Evolutionary conservation across 192 early-diverging fungal species (phyloP).

Genomic region (Rhizoclosmatium globosum): DNA sequence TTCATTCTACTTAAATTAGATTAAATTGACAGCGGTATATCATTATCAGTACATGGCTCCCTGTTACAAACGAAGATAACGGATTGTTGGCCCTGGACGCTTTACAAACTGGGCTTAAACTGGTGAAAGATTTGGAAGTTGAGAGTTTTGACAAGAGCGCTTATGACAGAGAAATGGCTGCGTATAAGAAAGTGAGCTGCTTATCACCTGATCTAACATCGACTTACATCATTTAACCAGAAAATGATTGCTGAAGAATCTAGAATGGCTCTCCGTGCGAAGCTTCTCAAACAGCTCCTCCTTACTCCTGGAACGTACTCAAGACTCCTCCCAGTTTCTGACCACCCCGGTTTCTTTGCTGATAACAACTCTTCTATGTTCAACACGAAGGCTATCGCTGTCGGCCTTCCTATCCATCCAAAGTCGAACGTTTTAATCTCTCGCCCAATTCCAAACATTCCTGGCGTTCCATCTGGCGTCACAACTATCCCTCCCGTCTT

Average conservation of each 20-base stretch:
- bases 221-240: constrained; percentile 13
- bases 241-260: constrained; percentile 52
- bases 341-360: constrained; percentile 61
- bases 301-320: constrained; percentile 59
- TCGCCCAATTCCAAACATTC: constrained; percentile 59
- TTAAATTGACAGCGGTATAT: neutral
- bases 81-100: constrained; percentile 52
- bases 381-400: constrained; percentile 57
- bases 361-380: constrained; percentile 54
- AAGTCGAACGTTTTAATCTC: constrained; percentile 62
- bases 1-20: constrained; percentile 12
- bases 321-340: constrained; percentile 53
- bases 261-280: constrained; percentile 56
- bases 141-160: constrained; percentile 39
- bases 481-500: constrained; percentile 67
- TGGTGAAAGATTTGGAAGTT: constrained; percentile 44
- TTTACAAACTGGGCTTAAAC: constrained; percentile 49
- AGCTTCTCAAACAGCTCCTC: constrained; percentile 54
- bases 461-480: constrained; percentile 59
- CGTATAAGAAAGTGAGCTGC: constrained; percentile 39
- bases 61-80: constrained; percentile 63
- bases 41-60: constrained; percentile 57
- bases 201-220: neutral
- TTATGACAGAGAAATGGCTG: constrained; percentile 49
- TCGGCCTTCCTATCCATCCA: constrained; percentile 63